Evolutionary conservation across 78 protist species (phyloP).

Genomic region (Tieghemostelium lacteum): DNA sequence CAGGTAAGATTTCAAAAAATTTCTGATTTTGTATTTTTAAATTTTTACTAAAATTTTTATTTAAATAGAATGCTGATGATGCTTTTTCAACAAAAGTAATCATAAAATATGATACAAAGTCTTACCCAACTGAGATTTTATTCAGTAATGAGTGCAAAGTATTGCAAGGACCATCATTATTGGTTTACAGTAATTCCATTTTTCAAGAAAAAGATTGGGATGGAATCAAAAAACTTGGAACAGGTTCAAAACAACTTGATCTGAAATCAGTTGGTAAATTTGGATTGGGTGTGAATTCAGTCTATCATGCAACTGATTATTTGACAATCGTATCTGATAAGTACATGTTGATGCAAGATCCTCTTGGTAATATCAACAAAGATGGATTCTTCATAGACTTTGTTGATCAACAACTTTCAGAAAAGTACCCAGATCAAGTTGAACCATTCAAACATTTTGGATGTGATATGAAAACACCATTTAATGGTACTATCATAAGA

Average conservation of each 20-base stretch:
- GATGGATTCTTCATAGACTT: neutral
- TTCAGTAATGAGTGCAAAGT: neutral
- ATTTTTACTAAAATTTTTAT: no score
- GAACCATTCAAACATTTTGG: conserved; percentile 25
- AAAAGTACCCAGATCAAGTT: neutral
- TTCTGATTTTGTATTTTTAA: no score
- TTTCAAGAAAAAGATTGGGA: conserved; percentile 50
- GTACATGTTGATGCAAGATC: conserved; percentile 1
- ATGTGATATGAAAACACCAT: neutral
- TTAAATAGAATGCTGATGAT: conserved; percentile 49
- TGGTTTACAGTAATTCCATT: conserved; percentile 1
- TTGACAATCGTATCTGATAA: neutral
- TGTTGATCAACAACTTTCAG: neutral
- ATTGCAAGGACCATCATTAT: conserved; percentile 28
- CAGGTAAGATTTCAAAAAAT: neutral
- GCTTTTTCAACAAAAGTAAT: conserved; percentile 7
- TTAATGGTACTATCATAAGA: conserved; percentile 30
- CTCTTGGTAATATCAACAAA: neutral
- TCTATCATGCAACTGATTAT: conserved; percentile 32
- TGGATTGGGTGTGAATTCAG: conserved; percentile 46
- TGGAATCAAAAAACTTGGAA: conserved; percentile 14
- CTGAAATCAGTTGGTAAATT: conserved; percentile 43
- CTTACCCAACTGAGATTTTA: neutral
- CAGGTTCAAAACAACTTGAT: conserved; percentile 43
- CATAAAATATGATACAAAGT: neutral